A percentile compares a stretch with the other conserved stretches of the same genome.
Evolutionary conservation across 192 early-diverging fungal genomes (phyloP).

Genomic region (Gryganskiella cystojenkinii): DNA sequence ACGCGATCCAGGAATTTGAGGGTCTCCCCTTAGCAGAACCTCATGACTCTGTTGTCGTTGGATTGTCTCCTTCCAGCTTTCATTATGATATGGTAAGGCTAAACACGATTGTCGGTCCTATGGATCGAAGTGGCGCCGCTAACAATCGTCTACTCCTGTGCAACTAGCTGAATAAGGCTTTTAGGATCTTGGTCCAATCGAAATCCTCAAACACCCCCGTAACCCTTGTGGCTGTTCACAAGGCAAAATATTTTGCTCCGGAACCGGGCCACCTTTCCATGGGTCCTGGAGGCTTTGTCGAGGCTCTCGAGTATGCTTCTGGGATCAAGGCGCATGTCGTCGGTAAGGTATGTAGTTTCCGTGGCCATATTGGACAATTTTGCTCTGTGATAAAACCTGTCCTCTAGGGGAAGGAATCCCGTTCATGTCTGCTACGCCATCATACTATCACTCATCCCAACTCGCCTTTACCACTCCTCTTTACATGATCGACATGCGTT

Average conservation of each 20-base stretch:
- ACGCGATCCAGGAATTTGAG: slow-evolving; percentile 77
- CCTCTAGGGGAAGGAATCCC: too few species aligned
- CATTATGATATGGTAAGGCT: slow-evolving; percentile 72
- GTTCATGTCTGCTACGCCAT: too few species aligned
- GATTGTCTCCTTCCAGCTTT: slow-evolving; percentile 79
- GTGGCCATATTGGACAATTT: too few species aligned
- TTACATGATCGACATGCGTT: not conserved
- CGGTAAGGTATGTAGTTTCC: slow-evolving; percentile 74
- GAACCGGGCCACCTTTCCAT: slow-evolving; percentile 69
- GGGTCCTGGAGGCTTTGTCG: slow-evolving; percentile 92
- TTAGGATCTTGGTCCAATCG: slow-evolving; percentile 68
- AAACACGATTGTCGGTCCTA: too few species aligned
- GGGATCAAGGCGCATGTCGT: slow-evolving; percentile 74
- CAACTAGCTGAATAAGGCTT: slow-evolving; percentile 86
- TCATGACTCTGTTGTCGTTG: slow-evolving; percentile 83
- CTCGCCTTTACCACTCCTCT: not conserved
- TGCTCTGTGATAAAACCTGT: too few species aligned
- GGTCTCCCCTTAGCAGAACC: slow-evolving; percentile 65
- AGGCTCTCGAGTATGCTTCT: slow-evolving; percentile 84
- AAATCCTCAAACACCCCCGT: slow-evolving; percentile 44
- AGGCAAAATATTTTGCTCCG: slow-evolving; percentile 81
- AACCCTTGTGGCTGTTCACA: slow-evolving; percentile 85
- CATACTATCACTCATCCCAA: too few species aligned
- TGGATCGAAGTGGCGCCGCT: too few species aligned
- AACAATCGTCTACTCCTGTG: too few species aligned